phyloP scores from a whole-genome alignment of 805 yeast species.

The Schwanniomyces vanrijiae region DNA sequence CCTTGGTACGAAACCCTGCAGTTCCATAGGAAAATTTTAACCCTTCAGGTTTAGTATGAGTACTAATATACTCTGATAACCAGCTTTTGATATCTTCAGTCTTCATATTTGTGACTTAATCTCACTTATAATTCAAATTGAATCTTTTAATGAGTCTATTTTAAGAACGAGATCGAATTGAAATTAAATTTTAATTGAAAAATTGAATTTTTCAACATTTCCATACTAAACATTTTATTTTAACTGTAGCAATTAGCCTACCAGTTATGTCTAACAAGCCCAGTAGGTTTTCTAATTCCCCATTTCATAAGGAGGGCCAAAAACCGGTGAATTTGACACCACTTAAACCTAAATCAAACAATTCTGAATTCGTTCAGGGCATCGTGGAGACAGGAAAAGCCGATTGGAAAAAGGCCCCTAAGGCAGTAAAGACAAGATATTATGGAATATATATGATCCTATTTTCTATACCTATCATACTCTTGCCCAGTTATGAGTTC shows the following conservation, averaged over 20 bases:
- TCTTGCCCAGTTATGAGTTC: constrained; percentile 34
- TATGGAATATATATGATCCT: constrained; percentile 38
- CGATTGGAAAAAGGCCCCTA: constrained; percentile 45
- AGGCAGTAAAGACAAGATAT: constrained; percentile 34
- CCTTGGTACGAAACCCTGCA: constrained; percentile 89
- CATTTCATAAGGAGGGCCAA: constrained; percentile 30
- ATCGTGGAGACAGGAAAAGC: constrained; percentile 40
- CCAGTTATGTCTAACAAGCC: constrained; percentile 4
- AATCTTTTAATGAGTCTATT: neutral
- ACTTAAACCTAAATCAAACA: constrained; percentile 17
- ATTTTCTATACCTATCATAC: constrained; percentile 36
- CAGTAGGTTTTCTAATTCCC: constrained; percentile 25
- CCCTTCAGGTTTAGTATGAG: constrained; percentile 46
- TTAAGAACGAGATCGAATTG: neutral
- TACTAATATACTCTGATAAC: constrained; percentile 7
- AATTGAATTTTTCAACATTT: neutral
- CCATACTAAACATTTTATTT: no score
- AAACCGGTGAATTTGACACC: constrained; percentile 5
- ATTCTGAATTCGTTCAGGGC: constrained; percentile 34
- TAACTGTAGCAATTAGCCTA: neutral
- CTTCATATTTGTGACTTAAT: neutral
- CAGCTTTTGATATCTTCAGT: neutral
- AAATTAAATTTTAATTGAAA: neutral
- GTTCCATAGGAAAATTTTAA: constrained; percentile 77
- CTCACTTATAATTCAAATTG: neutral